These are phyloP conservation scores for Canavalia ensiformis DNA, from an alignment of 306 rosid species.

Conservation along the genomic window DNA sequence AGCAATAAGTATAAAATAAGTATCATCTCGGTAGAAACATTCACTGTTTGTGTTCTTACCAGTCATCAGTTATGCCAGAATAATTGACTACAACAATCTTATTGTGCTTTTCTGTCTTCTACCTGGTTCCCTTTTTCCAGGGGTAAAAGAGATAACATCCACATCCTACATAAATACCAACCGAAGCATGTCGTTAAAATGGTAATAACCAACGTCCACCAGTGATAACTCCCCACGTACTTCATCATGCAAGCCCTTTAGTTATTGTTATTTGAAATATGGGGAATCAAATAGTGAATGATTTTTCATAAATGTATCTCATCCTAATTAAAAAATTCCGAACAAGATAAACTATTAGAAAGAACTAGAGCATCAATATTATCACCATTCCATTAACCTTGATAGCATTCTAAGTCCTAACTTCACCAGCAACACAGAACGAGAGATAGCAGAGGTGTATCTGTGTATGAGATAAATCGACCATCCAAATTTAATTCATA, in stretches of 20 bases:
- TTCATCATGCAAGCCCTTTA: slow-evolving; percentile 22
- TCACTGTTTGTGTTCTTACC: slow-evolving; percentile 46
- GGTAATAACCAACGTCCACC: slow-evolving; percentile 1
- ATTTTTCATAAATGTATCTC: background rate
- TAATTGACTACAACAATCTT: slow-evolving; percentile 45
- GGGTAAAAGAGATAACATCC: slow-evolving; percentile 71
- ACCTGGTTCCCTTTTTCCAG: slow-evolving; percentile 50
- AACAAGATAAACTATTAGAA: background rate
- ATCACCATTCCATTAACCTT: slow-evolving; percentile 18
- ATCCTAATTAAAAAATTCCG: background rate
- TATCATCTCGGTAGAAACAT: background rate
- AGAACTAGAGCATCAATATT: slow-evolving; percentile 10
- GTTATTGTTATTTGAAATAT: background rate
- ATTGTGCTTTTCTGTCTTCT: slow-evolving; percentile 61
- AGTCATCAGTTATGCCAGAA: slow-evolving; percentile 36
- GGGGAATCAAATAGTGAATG: background rate
- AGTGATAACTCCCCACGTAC: slow-evolving; percentile 1
- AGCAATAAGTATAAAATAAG: slow-evolving; percentile 16
- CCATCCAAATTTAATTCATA: slow-evolving; percentile 22
- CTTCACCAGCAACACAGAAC: slow-evolving; percentile 14
- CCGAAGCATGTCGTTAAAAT: slow-evolving; percentile 11
- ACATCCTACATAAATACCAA: slow-evolving; percentile 66
- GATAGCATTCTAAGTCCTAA: slow-evolving; percentile 17
- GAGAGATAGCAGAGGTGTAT: background rate
- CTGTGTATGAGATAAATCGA: background rate